phyloP scores from a whole-genome alignment of 2,329 filamentous ascomycete species.

The Alternaria conjuncta region DNA sequence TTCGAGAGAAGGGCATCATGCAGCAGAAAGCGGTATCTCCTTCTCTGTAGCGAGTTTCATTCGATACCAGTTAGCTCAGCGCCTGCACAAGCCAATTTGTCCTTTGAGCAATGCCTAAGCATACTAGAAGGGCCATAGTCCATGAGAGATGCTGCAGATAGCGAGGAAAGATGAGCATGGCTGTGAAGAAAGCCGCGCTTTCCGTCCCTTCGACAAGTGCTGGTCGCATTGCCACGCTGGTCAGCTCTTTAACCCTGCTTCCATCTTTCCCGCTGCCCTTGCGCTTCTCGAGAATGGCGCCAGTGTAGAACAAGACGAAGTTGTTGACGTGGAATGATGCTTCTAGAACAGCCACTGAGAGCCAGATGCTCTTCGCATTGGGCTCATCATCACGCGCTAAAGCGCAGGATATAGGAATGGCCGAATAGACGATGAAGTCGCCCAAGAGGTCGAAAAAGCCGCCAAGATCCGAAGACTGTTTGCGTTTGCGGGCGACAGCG shows the following conservation, averaged over 20 bases:
- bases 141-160: neutral
- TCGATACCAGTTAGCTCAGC: neutral
- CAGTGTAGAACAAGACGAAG: neutral
- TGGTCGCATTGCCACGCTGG: neutral
- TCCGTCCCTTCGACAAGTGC: slow-evolving; percentile 1
- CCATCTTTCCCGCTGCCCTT: neutral
- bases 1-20: neutral
- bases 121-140: neutral
- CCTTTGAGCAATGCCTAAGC: neutral
- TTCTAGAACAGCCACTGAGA: neutral
- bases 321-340: neutral
- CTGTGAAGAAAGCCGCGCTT: neutral
- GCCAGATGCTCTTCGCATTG: neutral
- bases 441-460: neutral
- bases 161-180: neutral
- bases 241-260: neutral
- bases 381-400: neutral
- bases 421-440: neutral
- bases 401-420: neutral
- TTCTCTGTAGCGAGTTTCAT: neutral
- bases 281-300: neutral
- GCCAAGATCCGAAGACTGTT: neutral
- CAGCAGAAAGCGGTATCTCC: neutral
- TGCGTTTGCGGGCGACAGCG: neutral
- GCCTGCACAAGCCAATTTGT: neutral